phyloP scores from a whole-genome alignment of 345 rosid species.

The Syzygium aromaticum region DNA sequence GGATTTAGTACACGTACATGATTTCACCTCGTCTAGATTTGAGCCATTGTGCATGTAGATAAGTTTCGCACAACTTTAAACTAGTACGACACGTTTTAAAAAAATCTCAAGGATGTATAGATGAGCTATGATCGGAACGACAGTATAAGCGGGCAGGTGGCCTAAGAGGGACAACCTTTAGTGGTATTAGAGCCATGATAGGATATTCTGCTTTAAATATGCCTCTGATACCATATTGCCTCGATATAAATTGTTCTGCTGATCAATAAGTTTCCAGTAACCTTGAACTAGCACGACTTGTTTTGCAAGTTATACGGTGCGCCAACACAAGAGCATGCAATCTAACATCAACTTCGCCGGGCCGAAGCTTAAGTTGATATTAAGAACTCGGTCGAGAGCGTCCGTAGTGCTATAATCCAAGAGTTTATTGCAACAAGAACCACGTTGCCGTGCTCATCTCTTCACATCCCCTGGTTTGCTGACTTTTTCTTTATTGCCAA shows the following conservation, averaged over 20 bases:
- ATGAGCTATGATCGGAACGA: not conserved
- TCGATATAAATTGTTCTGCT: not conserved
- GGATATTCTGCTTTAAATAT: not conserved
- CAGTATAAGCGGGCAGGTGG: accelerated
- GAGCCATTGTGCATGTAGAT: not conserved
- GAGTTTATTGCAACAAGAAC: not conserved
- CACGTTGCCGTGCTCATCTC: not conserved
- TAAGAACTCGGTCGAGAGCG: not conserved
- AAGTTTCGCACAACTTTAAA: not conserved
- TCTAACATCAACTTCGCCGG: not conserved
- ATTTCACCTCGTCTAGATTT: not conserved
- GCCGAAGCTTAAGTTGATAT: not conserved
- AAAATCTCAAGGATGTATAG: not conserved
- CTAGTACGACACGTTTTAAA: not conserved
- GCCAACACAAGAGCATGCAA: not conserved
- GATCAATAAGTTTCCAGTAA: not conserved
- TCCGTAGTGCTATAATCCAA: not conserved
- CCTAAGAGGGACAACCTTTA: not conserved
- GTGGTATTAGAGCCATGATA: not conserved
- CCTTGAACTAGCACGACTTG: not conserved
- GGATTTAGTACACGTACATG: not conserved
- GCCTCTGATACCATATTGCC: not conserved
- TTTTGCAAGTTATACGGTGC: not conserved
- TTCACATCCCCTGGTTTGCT: not conserved
- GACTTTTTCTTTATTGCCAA: not conserved